Percentiles rank a stretch among this genome's conserved stretches.
Conservation (phyloP, 441 rosid genomes). For the Bocquillonia castaneifolia region DNA sequence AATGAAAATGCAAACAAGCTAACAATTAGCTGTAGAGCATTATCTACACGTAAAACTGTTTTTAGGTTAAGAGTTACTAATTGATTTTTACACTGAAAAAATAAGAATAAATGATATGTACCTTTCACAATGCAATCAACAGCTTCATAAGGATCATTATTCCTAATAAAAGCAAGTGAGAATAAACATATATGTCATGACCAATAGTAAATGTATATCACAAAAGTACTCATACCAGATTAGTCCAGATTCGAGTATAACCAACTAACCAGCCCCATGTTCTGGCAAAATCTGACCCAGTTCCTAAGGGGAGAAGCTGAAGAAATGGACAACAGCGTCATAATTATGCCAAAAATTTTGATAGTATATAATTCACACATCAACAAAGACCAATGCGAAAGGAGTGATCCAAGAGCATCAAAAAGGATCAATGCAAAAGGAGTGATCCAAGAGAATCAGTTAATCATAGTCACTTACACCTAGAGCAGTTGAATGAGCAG, state of each 20-base stretch:
- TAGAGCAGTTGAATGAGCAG: constrained; percentile 66
- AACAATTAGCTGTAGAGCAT: not conserved
- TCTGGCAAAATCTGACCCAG: constrained; percentile 94
- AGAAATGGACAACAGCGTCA: constrained; percentile 25
- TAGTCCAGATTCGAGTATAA: constrained; percentile 20
- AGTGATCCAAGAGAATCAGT: constrained; percentile 12
- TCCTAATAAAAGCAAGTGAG: constrained; percentile 45
- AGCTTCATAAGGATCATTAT: constrained; percentile 72
- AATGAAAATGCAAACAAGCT: not conserved
- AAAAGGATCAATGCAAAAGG: constrained; percentile 6
- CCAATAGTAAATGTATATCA: constrained; percentile 6
- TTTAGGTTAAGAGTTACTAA: constrained; percentile 11
- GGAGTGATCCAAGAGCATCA: constrained; percentile 12
- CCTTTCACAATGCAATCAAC: constrained; percentile 82
- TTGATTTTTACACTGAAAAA: not conserved
- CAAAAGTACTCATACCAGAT: constrained; percentile 2
- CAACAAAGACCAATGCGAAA: constrained; percentile 4
- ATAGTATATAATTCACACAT: constrained; percentile 1
- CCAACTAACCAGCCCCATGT: constrained; percentile 87
- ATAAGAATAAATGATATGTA: constrained; percentile 21
- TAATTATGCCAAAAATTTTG: constrained; percentile 18
- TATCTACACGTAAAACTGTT: too few relatives aligned
- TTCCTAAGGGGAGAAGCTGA: constrained; percentile 92
- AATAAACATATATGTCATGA: constrained; percentile 17
- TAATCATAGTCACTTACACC: constrained; percentile 57